phyloP scores from a whole-genome alignment of 1,284 basidiomycete genomes.

The Fistulina hepatica region DNA sequence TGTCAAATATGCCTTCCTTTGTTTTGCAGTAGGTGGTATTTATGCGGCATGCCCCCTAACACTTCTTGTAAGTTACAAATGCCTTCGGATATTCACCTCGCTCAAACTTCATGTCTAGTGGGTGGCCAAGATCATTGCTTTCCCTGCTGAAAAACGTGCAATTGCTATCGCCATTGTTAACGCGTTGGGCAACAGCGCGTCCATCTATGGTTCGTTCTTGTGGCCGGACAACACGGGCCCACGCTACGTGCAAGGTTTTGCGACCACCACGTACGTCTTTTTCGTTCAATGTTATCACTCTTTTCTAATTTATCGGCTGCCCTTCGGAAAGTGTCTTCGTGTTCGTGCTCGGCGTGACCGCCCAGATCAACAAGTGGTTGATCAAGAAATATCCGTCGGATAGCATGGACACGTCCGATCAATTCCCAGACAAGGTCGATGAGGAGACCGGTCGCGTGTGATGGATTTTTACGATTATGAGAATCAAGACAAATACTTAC shows the following conservation, averaged over 20 bases:
- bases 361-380: constrained; percentile 14
- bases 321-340: constrained; percentile 15
- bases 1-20: constrained; percentile 34
- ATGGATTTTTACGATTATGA: no score
- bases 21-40: constrained; percentile 31
- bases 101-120: constrained; percentile 13
- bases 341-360: constrained; percentile 15
- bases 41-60: constrained; percentile 31
- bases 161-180: constrained; percentile 26
- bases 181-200: constrained; percentile 14
- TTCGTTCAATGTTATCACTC: background rate
- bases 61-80: no score
- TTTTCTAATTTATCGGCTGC: constrained; percentile 1
- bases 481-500: no score
- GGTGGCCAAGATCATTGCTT: constrained; percentile 16
- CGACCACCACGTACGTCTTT: constrained; percentile 19
- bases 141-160: constrained; percentile 26
- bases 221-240: constrained; percentile 30
- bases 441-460: constrained; percentile 4
- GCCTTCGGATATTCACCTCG: constrained; percentile 24
- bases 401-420: background rate
- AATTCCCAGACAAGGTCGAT: background rate
- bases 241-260: constrained; percentile 30
- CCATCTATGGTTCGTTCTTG: constrained; percentile 35
- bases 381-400: constrained; percentile 11